Base-by-base conservation (phyloP, 106 monocot genomes). In the Agapanthus africanus region DNA sequence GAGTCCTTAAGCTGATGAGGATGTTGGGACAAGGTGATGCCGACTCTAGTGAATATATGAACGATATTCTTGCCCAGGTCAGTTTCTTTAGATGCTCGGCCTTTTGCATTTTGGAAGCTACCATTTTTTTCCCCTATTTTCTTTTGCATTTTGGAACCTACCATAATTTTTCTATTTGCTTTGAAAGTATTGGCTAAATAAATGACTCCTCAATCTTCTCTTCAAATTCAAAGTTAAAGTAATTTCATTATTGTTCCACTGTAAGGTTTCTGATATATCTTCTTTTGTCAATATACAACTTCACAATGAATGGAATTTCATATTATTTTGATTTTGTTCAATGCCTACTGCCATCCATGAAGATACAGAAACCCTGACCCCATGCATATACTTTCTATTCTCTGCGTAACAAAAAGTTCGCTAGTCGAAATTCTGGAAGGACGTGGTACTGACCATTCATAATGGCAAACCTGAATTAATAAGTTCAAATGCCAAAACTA, bases 1-100 rank as follows among this genome's bases (percentile, higher is more conserved):
- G 89, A 63, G 79, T 92, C 44, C 89, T 97, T 74, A 89, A 68
- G 57, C 86, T 92, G 18, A 78, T 95, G 86, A 84, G 80, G 13
- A 68, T 85, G 65, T 57, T 99, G 71, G 92, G 89, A 38, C 89
- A 92, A 54, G 89, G 81, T 62, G 97, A 99, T 85, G 80, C 81
- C 37, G 92, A 92, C 74, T 73, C 84, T 42, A 87, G 92, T 73
- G 97, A 99, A 70, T 80, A 65, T 76, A 90, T 99, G 79, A 86
- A 87, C 81, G 92, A 92, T 76, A 97, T 92, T 87, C 89, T 99
- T 79, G 89, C 89, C 1, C 89, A 99, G 84, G 97, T 92, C 19
- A 66, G 64, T 74, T 75, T 34, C 19, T 22, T 47, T 37, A 18
- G 25, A 52, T 57, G 14, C 26, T 38, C n/a, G 18, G 50, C 26